Conservation (phyloP, 495 filamentous ascomycete genomes). For the Podospora didyma region DNA sequence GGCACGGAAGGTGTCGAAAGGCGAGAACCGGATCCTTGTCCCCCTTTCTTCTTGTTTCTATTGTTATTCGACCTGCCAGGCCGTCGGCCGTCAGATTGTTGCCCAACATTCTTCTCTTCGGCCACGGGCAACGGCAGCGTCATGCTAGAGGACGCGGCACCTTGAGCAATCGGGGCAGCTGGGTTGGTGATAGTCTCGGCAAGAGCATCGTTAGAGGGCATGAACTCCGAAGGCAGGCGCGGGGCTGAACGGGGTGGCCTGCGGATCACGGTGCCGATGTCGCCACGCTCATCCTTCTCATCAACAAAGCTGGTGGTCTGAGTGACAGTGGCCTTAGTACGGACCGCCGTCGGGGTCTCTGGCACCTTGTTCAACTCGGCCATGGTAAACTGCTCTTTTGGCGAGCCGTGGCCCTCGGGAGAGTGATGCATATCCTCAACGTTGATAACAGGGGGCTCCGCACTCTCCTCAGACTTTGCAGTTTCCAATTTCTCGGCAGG, state of each 20-base stretch:
- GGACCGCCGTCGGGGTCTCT: not conserved
- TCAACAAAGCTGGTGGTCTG: not conserved
- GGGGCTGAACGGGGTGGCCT: not conserved
- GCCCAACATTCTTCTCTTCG: too few relatives aligned
- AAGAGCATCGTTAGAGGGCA: not conserved
- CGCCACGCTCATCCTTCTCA: not conserved
- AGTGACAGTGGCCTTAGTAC: not conserved
- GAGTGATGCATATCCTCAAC: not conserved
- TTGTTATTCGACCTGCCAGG: too few relatives aligned
- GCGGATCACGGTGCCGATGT: constrained; percentile 1
- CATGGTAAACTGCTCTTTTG: not conserved
- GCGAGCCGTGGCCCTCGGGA: not conserved
- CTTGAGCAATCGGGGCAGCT: not conserved
- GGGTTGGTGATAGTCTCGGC: not conserved
- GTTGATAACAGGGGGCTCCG: not conserved
- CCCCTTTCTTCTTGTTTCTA: too few relatives aligned
- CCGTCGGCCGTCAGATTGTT: too few relatives aligned
- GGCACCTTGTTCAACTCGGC: not conserved
- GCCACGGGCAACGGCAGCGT: too few relatives aligned
- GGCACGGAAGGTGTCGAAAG: too few relatives aligned
- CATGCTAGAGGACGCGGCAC: too few relatives aligned
- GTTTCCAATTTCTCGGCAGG: not conserved
- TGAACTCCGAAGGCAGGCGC: not conserved
- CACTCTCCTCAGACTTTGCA: not conserved
- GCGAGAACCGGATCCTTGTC: too few relatives aligned